Evolutionary conservation across 805 yeast species (phyloP).

Genomic region (Ogataea pini): DNA sequence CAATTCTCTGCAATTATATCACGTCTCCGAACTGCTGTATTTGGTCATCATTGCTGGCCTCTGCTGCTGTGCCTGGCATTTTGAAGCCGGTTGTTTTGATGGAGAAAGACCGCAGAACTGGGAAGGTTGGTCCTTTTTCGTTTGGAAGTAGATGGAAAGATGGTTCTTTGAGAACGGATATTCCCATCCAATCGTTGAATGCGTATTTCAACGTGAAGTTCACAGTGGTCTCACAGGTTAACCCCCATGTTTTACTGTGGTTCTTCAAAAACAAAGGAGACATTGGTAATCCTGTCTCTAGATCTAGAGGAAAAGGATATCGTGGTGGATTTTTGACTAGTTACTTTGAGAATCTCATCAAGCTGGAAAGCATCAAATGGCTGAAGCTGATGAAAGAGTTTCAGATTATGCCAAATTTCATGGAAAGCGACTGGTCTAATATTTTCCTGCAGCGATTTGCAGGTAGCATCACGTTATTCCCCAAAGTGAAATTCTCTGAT

Average conservation of each 20-base stretch:
- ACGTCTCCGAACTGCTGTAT: conserved; percentile 80
- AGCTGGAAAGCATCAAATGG: conserved; percentile 79
- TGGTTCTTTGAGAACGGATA: conserved; percentile 76
- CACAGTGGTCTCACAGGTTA: conserved; percentile 77
- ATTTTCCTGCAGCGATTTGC: conserved; percentile 73
- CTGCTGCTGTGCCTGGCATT: conserved; percentile 83
- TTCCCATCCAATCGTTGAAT: conserved; percentile 72
- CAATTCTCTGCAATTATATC: conserved; percentile 70
- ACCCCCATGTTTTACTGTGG: conserved; percentile 77
- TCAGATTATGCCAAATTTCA: conserved; percentile 64
- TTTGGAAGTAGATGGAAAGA: conserved; percentile 78
- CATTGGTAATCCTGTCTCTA: conserved; percentile 74
- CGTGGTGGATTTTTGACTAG: conserved; percentile 79
- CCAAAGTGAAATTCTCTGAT: conserved; percentile 59
- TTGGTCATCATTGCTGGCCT: conserved; percentile 77
- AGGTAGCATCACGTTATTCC: conserved; percentile 79
- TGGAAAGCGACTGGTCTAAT: conserved; percentile 81
- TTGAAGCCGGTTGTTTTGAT: conserved; percentile 76
- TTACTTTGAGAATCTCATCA: conserved; percentile 67
- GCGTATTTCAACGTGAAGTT: conserved; percentile 76
- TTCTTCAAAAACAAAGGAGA: conserved; percentile 79
- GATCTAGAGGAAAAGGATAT: conserved; percentile 54
- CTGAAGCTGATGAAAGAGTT: conserved; percentile 62
- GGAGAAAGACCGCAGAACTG: conserved; percentile 46
- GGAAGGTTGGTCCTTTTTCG: conserved; percentile 60